Conservation (phyloP, 495 filamentous ascomycete species). For the Neurospora sp. region DNA sequence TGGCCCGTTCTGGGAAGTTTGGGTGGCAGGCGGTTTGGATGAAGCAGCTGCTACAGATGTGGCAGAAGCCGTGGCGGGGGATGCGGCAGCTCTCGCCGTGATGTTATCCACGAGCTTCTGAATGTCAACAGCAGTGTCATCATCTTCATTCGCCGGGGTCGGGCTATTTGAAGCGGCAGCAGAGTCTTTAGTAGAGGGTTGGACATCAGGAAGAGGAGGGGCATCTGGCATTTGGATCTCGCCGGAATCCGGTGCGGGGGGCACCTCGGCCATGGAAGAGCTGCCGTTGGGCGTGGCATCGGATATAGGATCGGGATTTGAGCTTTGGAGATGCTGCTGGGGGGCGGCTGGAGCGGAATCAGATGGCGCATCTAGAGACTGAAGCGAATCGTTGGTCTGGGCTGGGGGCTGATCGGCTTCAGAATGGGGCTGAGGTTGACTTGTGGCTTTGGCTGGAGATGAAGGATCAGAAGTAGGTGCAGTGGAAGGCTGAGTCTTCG, state of each 20-base stretch:
- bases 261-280: slow-evolving; percentile 4
- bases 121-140: slow-evolving; percentile 33
- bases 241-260: slow-evolving; percentile 2
- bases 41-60: slow-evolving; percentile 12
- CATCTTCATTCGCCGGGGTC: slow-evolving; percentile 20
- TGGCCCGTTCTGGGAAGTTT: slow-evolving; percentile 16
- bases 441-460: slow-evolving; percentile 1
- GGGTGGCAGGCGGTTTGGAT: slow-evolving; percentile 23
- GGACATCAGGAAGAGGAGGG: slow-evolving; percentile 4
- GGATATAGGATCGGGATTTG: slow-evolving; percentile 1
- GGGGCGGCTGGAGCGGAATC: slow-evolving; percentile 1
- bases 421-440: not conserved
- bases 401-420: not conserved
- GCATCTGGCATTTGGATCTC: slow-evolving; percentile 3
- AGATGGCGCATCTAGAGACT: slow-evolving; percentile 1
- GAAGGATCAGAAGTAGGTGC: slow-evolving; percentile 15
- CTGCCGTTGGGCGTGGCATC: slow-evolving; percentile 10
- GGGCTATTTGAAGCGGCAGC: slow-evolving; percentile 14
- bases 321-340: not conserved
- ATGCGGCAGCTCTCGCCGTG: slow-evolving; percentile 29
- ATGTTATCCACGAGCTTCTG: slow-evolving; percentile 42
- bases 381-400: slow-evolving; percentile 6
- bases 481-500: slow-evolving; percentile 18
- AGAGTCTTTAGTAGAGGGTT: slow-evolving; percentile 11
- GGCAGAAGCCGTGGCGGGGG: slow-evolving; percentile 14